A percentile compares a stretch with the other conserved stretches of the same genome.
phyloP scores from a whole-genome alignment of 148 eudicot species.

The Vaccinium corymbosum region DNA sequence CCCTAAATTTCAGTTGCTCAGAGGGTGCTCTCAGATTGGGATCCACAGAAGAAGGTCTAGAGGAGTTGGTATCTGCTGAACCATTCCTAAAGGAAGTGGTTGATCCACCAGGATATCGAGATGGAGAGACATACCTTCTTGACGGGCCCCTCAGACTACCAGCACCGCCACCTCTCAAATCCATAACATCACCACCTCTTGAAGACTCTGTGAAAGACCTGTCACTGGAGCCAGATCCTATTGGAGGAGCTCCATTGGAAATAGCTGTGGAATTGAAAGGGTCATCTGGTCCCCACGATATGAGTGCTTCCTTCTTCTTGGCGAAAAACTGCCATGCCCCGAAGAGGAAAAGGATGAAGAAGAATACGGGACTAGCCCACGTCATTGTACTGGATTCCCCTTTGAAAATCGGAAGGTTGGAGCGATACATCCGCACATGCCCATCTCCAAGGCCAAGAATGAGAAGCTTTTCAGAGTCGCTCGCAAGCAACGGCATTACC shows the following conservation, averaged over 20 bases:
- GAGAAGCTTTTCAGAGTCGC: constrained; percentile 75
- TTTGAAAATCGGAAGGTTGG: constrained; percentile 64
- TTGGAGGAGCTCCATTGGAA: constrained; percentile 53
- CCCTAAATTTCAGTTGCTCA: constrained; percentile 69
- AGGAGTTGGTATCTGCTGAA: constrained; percentile 47
- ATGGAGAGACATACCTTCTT: constrained; percentile 85
- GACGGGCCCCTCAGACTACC: constrained; percentile 52
- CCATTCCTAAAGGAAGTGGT: constrained; percentile 47
- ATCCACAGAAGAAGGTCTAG: constrained; percentile 62
- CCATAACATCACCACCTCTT: constrained; percentile 59
- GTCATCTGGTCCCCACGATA: constrained; percentile 94
- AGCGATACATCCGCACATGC: constrained; percentile 72
- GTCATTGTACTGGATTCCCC: constrained; percentile 58
- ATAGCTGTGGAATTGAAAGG: constrained; percentile 47
- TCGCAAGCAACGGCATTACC: constrained; percentile 57
- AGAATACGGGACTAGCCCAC: constrained; percentile 78
- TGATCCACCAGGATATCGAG: constrained; percentile 57
- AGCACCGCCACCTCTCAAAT: constrained; percentile 43
- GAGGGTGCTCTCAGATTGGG: constrained; percentile 56
- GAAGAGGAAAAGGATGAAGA: constrained; percentile 81
- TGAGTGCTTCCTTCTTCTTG: constrained; percentile 85
- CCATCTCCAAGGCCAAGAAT: constrained; percentile 81
- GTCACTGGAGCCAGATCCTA: constrained; percentile 51
- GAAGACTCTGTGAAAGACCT: constrained; percentile 54
- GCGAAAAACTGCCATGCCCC: constrained; percentile 96